phyloP scores from a whole-genome alignment of 192 early-diverging fungal genomes.

The Backusella psychrophila region DNA sequence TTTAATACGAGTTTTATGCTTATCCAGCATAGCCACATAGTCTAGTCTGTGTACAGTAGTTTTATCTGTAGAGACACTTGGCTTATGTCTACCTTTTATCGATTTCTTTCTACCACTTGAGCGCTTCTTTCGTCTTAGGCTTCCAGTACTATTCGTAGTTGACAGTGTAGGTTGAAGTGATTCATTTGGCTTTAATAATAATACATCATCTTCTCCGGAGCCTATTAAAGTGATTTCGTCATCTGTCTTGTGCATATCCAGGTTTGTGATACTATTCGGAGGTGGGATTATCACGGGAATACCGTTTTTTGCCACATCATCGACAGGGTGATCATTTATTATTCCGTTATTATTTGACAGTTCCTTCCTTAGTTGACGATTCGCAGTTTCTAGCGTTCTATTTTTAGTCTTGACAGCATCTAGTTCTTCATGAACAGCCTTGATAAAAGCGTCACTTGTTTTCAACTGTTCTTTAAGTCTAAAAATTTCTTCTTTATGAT shows the following conservation, averaged over 20 bases:
- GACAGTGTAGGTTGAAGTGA: neutral
- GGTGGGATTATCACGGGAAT: neutral
- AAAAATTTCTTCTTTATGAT: neutral
- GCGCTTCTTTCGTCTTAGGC: neutral
- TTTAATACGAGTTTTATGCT: slow-evolving; percentile 6
- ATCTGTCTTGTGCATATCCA: slow-evolving; percentile 5
- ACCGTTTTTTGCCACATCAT: neutral
- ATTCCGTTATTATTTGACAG: neutral
- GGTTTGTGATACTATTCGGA: neutral
- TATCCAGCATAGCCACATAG: neutral
- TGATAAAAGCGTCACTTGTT: slow-evolving; percentile 11
- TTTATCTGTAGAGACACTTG: neutral
- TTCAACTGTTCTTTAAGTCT: slow-evolving; percentile 4
- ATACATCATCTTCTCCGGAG: neutral
- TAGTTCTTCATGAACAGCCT: slow-evolving; percentile 19
- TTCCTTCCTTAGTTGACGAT: neutral
- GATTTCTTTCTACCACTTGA: neutral
- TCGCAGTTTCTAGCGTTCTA: neutral
- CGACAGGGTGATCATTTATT: neutral
- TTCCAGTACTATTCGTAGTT: neutral
- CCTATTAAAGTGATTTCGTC: neutral
- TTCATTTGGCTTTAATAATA: neutral
- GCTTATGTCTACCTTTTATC: neutral
- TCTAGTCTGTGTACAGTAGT: neutral
- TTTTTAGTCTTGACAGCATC: slow-evolving; percentile 5